These are phyloP conservation scores for Spergularia bocconei DNA, from an alignment of 148 eudicot genomes.

Conservation along the genomic window DNA sequence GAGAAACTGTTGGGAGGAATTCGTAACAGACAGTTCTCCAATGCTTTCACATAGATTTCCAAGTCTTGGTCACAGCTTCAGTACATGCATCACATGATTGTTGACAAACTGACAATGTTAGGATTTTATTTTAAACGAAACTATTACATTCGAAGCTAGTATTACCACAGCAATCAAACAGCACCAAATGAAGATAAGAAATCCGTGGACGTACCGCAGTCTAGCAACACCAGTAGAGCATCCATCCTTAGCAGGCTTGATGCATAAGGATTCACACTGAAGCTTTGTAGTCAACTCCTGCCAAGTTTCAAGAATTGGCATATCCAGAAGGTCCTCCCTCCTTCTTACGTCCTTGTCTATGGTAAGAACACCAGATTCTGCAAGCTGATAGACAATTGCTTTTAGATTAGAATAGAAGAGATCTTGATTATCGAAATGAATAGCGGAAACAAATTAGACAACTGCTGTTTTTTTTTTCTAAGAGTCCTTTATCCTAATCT, in stretches of 20 bases:
- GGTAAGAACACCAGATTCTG: constrained; percentile 68
- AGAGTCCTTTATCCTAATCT: neutral
- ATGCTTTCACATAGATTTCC: constrained; percentile 60
- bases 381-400: constrained; percentile 44
- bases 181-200: constrained; percentile 2
- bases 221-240: constrained; percentile 97
- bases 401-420: neutral
- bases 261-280: constrained; percentile 61
- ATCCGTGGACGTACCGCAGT: constrained; percentile 50
- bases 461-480: too few species aligned
- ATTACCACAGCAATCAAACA: constrained; percentile 10
- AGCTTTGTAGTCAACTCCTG: constrained; percentile 60
- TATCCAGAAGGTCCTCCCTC: constrained; percentile 46
- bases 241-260: constrained; percentile 92
- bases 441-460: too few species aligned
- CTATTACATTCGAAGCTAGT: neutral
- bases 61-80: constrained; percentile 69
- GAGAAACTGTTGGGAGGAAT: constrained; percentile 81
- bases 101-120: constrained; percentile 7
- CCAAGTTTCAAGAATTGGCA: constrained; percentile 49
- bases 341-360: constrained; percentile 63
- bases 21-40: constrained; percentile 54
- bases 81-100: constrained; percentile 9
- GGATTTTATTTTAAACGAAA: constrained; percentile 7
- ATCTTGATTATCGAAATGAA: neutral